Conservation (phyloP, 1,284 basidiomycete species). For the Ustilago bromivora region DNA sequence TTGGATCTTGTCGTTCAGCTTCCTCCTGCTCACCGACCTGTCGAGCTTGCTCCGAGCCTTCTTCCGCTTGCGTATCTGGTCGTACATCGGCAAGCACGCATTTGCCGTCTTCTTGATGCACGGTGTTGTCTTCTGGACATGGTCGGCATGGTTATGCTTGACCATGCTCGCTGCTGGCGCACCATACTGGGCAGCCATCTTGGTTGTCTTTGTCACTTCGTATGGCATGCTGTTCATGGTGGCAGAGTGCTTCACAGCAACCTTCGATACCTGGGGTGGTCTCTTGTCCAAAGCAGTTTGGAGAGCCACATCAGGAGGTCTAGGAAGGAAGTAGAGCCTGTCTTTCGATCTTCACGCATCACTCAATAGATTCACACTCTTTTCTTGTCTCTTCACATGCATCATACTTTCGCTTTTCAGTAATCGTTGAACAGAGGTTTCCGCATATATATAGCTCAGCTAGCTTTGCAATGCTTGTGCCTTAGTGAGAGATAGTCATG, state of each 20-base stretch:
- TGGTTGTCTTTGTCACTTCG: constrained; percentile 56
- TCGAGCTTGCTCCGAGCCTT: constrained; percentile 52
- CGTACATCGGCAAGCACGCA: constrained; percentile 56
- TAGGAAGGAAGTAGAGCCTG: constrained; percentile 39
- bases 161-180: constrained; percentile 43
- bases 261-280: constrained; percentile 61
- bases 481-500: not conserved
- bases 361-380: not conserved
- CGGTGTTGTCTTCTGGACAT: constrained; percentile 62
- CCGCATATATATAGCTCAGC: not conserved
- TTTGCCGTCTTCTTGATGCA: constrained; percentile 61
- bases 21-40: constrained; percentile 61
- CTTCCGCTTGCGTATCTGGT: constrained; percentile 59
- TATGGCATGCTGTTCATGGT: constrained; percentile 51
- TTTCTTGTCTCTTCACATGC: constrained; percentile 2
- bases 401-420: constrained; percentile 2
- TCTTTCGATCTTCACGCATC: not conserved
- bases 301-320: constrained; percentile 53
- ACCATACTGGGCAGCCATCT: constrained; percentile 61
- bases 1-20: constrained; percentile 54
- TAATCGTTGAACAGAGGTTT: constrained; percentile 5
- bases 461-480: not conserved
- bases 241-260: constrained; percentile 57
- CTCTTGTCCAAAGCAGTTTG: constrained; percentile 58
- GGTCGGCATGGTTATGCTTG: constrained; percentile 59